A percentile compares a stretch with the other conserved stretches of the same genome.
Conservation (phyloP, 148 eudicot species). For the Amaranthus cruentus region DNA sequence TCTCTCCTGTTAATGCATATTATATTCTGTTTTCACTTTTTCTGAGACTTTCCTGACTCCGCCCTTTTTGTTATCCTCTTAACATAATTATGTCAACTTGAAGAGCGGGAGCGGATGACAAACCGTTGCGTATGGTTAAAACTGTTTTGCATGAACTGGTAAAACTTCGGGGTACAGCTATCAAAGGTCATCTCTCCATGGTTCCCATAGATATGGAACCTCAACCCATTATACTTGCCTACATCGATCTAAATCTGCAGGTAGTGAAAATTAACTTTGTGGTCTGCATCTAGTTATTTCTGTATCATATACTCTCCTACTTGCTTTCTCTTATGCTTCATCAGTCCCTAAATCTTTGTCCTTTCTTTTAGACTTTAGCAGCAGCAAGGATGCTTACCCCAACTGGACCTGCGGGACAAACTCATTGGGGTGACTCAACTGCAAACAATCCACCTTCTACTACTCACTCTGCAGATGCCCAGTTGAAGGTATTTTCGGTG, state of each 20-base stretch:
- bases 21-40: conserved; percentile 4
- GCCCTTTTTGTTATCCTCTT: not conserved
- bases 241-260: conserved; percentile 97
- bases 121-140: conserved; percentile 97
- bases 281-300: not conserved
- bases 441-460: conserved; percentile 74
- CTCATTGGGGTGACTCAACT: conserved; percentile 89
- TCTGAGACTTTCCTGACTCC: not conserved
- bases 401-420: conserved; percentile 79
- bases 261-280: conserved; percentile 26
- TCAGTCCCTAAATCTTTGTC: too few species aligned
- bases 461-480: conserved; percentile 83
- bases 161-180: conserved; percentile 94
- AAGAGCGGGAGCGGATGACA: conserved; percentile 99
- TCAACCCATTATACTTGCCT: conserved; percentile 96
- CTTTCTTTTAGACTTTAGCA: conserved; percentile 62
- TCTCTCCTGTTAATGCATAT: not conserved
- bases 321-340: not conserved
- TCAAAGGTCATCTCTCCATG: conserved; percentile 95
- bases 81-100: not conserved
- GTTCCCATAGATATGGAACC: conserved; percentile 98
- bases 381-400: conserved; percentile 99
- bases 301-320: not conserved
- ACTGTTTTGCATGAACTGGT: conserved; percentile 98
- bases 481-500: conserved; percentile 54